A percentile compares a stretch with the other conserved stretches of the same genome.
These are phyloP conservation scores for Smallanthus sonchifolius DNA, from an alignment of 129 eudicot species.

Conservation along the genomic window DNA sequence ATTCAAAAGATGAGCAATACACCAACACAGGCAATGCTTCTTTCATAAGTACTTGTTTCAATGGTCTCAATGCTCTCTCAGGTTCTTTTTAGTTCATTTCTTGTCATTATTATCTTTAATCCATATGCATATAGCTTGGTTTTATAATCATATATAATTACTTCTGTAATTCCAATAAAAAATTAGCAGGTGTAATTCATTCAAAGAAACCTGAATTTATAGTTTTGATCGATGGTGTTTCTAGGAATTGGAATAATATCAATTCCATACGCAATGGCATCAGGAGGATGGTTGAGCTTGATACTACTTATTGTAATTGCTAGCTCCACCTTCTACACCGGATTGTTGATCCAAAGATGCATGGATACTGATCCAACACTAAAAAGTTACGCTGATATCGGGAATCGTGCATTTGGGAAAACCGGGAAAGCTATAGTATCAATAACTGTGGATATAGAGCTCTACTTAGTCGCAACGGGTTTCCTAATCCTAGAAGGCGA, in stretches of 20 bases:
- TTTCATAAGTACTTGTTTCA: constrained; percentile 64
- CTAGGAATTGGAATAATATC: constrained; percentile 88
- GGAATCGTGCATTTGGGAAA: constrained; percentile 71
- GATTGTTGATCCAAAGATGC: constrained; percentile 64
- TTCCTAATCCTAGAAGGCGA: constrained; percentile 88
- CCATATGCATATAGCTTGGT: too few species aligned
- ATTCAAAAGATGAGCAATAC: too few species aligned
- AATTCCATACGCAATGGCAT: constrained; percentile 69
- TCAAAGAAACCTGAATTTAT: too few species aligned
- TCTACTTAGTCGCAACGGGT: constrained; percentile 78
- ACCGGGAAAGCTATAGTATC: constrained; percentile 59
- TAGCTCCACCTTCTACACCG: constrained; percentile 57
- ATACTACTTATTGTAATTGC: constrained; percentile 59
- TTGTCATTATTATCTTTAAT: too few species aligned
- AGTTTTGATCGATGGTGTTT: constrained; percentile 9
- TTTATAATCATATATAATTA: too few species aligned
- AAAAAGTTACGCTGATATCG: constrained; percentile 73
- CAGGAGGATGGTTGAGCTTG: constrained; percentile 90
- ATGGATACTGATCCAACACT: constrained; percentile 77
- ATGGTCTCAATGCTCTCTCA: constrained; percentile 80
- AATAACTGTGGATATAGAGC: constrained; percentile 57
- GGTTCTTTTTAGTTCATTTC: too few species aligned
- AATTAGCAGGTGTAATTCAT: too few species aligned
- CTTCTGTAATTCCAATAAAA: too few species aligned
- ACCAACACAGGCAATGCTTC: constrained; percentile 30